Evolutionary conservation across 2,329 filamentous ascomycete genomes (phyloP).

Genomic region (Colletotrichum eleusines): DNA sequence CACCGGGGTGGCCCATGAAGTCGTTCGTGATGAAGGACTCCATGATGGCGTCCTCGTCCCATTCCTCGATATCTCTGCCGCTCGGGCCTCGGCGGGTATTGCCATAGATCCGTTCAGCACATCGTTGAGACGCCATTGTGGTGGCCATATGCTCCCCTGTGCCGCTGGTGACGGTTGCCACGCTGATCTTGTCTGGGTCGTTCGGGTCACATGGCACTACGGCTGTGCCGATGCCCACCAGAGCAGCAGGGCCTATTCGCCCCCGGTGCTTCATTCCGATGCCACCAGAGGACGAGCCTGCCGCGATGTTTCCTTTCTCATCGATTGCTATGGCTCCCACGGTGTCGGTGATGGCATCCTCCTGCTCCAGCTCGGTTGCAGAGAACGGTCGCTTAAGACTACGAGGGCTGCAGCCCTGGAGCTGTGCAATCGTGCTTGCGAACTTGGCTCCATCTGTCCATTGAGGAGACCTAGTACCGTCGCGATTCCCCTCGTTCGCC

Average conservation of each 20-base stretch:
- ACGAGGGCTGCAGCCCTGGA: slow-evolving; percentile 44
- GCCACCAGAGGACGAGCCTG: slow-evolving; percentile 94
- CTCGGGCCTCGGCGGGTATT: slow-evolving; percentile 69
- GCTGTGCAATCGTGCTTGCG: slow-evolving; percentile 32
- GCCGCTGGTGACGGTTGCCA: slow-evolving; percentile 90
- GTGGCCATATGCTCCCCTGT: slow-evolving; percentile 99
- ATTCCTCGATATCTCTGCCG: slow-evolving; percentile 73
- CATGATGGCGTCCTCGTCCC: slow-evolving; percentile 82
- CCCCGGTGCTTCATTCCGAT: slow-evolving; percentile 99
- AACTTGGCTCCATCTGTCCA: slow-evolving; percentile 32
- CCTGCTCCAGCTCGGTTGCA: slow-evolving; percentile 49
- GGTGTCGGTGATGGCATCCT: slow-evolving; percentile 86
- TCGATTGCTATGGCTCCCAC: slow-evolving; percentile 97
- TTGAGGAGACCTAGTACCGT: slow-evolving; percentile 40
- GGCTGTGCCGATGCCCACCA: slow-evolving; percentile 91
- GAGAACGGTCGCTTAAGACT: slow-evolving; percentile 53
- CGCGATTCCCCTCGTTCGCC: slow-evolving; percentile 34
- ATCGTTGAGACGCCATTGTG: slow-evolving; percentile 88
- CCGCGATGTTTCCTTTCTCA: slow-evolving; percentile 86
- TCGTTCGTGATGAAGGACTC: slow-evolving; percentile 85
- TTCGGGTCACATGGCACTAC: slow-evolving; percentile 82
- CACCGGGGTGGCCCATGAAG: slow-evolving; percentile 92
- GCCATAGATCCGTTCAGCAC: slow-evolving; percentile 86
- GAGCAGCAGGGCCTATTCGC: slow-evolving; percentile 89
- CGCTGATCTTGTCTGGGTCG: slow-evolving; percentile 76